A percentile compares a stretch with the other conserved stretches of the same genome.
Evolutionary conservation across 2,329 filamentous ascomycete genomes (phyloP).

Genomic region (Tolypocladium ovalisporum): DNA sequence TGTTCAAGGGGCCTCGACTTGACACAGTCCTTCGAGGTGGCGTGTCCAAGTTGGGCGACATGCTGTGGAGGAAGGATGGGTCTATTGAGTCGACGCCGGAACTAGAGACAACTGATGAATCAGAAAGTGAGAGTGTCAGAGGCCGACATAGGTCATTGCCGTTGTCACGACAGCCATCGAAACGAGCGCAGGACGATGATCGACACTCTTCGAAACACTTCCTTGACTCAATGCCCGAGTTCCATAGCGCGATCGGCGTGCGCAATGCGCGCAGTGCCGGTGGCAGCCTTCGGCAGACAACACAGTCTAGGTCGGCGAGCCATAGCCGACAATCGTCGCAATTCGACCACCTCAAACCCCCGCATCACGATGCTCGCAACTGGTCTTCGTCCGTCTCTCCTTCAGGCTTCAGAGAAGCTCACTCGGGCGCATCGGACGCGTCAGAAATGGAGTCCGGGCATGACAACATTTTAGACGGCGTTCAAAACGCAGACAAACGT

Average conservation of each 20-base stretch:
- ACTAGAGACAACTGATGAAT: conserved; percentile 34
- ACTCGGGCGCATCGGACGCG: conserved; percentile 19
- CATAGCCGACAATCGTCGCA: conserved; percentile 29
- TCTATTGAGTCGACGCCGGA: conserved; percentile 22
- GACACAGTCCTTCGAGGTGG: conserved; percentile 57
- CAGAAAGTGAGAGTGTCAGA: conserved; percentile 31
- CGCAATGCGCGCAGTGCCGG: conserved; percentile 6
- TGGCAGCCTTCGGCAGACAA: conserved; percentile 7
- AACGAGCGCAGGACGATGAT: conserved; percentile 17
- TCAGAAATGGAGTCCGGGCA: conserved; percentile 27
- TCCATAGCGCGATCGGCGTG: conserved; percentile 25
- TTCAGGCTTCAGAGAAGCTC: conserved; percentile 10
- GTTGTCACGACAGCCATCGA: conserved; percentile 22
- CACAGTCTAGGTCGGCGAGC: conserved; percentile 3
- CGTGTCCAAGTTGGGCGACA: conserved; percentile 44
- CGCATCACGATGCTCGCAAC: conserved; percentile 34
- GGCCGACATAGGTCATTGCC: conserved; percentile 25
- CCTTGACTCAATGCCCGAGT: conserved; percentile 41
- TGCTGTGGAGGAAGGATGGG: conserved; percentile 44
- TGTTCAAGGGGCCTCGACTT: conserved; percentile 69
- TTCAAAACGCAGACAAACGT: conserved; percentile 22
- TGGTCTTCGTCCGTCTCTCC: conserved; percentile 27
- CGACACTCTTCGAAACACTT: conserved; percentile 30
- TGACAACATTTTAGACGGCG: conserved; percentile 15
- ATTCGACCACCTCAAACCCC: conserved; percentile 37